Percentiles rank a stretch among this genome's conserved stretches.
Conservation (phyloP, 345 rosid genomes). For the Pistacia atlantica region DNA sequence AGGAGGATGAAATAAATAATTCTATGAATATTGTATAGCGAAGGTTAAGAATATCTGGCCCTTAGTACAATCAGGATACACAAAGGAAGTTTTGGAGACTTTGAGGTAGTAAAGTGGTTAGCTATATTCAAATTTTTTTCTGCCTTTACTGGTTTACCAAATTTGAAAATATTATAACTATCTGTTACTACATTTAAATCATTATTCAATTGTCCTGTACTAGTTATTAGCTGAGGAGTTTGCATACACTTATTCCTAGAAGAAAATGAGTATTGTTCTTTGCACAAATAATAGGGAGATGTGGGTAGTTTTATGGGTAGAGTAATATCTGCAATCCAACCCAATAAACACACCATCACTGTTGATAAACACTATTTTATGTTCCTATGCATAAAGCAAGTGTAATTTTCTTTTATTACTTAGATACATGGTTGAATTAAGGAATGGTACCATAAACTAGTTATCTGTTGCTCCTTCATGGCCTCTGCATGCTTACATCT, state of each 20-base stretch:
- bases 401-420: not conserved
- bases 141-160: not conserved
- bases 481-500: not conserved
- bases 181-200: not conserved
- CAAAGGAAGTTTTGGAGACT: constrained; percentile 46
- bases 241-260: not conserved
- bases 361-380: not conserved
- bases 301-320: not conserved
- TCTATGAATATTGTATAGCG: constrained; percentile 42
- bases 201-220: not conserved
- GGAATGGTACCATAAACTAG: not conserved
- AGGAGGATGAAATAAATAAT: constrained; percentile 33
- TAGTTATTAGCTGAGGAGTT: not conserved
- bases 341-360: not conserved
- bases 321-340: not conserved
- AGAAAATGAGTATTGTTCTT: not conserved
- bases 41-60: constrained; percentile 63
- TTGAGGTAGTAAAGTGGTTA: constrained; percentile 49
- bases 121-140: not conserved
- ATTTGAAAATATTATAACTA: not conserved
- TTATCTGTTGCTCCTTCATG: not conserved
- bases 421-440: not conserved
- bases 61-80: constrained; percentile 57
- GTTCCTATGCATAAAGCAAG: not conserved
- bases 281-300: not conserved